Conservation (phyloP, 208 protist species). For the Wallacemonas sp. region DNA sequence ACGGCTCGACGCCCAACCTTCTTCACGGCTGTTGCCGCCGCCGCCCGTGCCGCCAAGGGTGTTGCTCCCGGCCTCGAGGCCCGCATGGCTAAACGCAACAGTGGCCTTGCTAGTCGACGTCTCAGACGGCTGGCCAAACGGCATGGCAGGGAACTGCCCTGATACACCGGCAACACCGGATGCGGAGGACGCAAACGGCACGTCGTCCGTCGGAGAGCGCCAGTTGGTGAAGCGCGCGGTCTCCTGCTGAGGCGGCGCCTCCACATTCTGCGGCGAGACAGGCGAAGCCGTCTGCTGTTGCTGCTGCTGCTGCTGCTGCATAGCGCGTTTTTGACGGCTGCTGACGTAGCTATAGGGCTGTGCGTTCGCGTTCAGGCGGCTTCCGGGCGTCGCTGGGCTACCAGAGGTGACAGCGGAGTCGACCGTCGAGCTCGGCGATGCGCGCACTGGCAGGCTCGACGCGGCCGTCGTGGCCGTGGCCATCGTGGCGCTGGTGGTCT, state of each 20-base stretch:
- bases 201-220: slow-evolving; percentile 1
- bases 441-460: no score
- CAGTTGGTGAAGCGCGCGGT: not conserved
- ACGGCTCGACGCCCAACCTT: not conserved
- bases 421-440: no score
- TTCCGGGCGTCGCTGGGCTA: slow-evolving; percentile 16
- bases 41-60: not conserved
- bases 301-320: slow-evolving; percentile 28
- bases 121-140: not conserved
- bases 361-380: slow-evolving; percentile 64
- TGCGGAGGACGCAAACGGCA: not conserved
- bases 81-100: not conserved
- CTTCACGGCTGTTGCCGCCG: not conserved
- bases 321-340: slow-evolving; percentile 3
- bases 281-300: not conserved
- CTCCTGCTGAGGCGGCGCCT: not conserved
- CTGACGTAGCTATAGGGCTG: slow-evolving; percentile 68
- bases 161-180: not conserved
- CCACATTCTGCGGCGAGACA: not conserved
- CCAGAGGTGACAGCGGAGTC: not conserved
- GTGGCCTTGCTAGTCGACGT: not conserved
- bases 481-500: not conserved
- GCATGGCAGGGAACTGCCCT: slow-evolving; percentile 1
- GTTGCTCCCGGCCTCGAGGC: not conserved
- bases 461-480: not conserved